Evolutionary conservation across 31 red algal species (phyloP).

Genomic region (Asparagopsis taxiformis): DNA sequence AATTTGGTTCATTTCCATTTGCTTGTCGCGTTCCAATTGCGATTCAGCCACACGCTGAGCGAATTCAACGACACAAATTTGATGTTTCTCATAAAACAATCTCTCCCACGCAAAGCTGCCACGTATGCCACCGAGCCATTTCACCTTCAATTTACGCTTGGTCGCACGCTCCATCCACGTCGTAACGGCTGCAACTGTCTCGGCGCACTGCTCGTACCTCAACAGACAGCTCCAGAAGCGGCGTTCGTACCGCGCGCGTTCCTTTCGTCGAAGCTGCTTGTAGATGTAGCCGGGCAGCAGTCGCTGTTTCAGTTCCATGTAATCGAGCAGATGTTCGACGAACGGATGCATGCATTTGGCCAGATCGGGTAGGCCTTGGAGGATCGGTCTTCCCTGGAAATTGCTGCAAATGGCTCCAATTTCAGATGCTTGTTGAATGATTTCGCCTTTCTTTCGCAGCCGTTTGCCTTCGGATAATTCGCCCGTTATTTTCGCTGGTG

Average conservation of each 20-base stretch:
- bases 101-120: constrained; percentile 15
- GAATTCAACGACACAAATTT: constrained; percentile 17
- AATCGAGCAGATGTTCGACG: constrained; percentile 24
- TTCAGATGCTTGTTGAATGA: constrained; percentile 16
- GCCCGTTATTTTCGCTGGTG: constrained; percentile 6
- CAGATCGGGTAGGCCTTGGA: constrained; percentile 22
- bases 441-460: constrained; percentile 26
- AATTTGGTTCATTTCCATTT: constrained; percentile 26
- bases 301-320: constrained; percentile 31
- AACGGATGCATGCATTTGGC: constrained; percentile 10
- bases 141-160: constrained; percentile 27
- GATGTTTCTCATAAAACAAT: constrained; percentile 26
- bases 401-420: constrained; percentile 5
- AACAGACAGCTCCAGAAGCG: constrained; percentile 22
- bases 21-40: constrained; percentile 21
- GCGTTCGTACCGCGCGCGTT: constrained; percentile 18
- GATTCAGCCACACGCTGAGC: constrained; percentile 15
- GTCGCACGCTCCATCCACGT: constrained; percentile 21
- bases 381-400: constrained; percentile 27
- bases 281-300: constrained; percentile 16
- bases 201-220: constrained; percentile 2
- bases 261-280: constrained; percentile 5
- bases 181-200: constrained; percentile 12
- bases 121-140: constrained; percentile 7
- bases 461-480: constrained; percentile 29